Conservation (phyloP, 352 stramenopile species). For the Phytophthora idaei region DNA sequence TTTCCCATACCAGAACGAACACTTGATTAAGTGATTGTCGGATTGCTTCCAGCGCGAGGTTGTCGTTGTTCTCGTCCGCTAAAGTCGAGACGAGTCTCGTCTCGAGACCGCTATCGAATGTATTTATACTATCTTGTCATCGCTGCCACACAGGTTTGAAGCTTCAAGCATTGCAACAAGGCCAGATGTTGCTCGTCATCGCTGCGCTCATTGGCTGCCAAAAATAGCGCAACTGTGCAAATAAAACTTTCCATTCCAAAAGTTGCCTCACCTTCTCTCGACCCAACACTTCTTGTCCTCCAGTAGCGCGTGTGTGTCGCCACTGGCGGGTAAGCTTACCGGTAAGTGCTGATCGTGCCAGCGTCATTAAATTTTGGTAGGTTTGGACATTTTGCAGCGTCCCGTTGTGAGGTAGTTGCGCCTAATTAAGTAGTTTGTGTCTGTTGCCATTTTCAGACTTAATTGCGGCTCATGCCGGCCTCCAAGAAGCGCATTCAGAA, state of each 20-base stretch:
- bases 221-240: conserved; percentile 13
- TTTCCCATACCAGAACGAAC: background rate
- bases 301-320: background rate
- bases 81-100: no score
- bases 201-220: conserved; percentile 23
- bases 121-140: no score
- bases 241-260: conserved; percentile 6
- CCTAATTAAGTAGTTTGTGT: background rate
- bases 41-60: background rate
- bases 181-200: conserved; percentile 8
- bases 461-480: conserved; percentile 49
- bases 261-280: background rate
- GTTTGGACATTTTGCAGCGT: background rate
- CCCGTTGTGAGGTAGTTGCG: conserved; percentile 14
- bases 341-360: background rate
- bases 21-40: background rate
- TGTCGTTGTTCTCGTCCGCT: background rate
- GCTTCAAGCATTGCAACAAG: no score
- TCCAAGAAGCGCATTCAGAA: conserved; percentile 85
- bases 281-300: background rate
- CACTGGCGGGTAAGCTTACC: background rate
- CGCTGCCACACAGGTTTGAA: no score
- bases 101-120: no score
- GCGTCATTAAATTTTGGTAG: conserved; percentile 6
- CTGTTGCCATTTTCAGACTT: conserved; percentile 21